Evolutionary conservation across 164 flowering plant species (phyloP).

Genomic region (Berberis thunbergii): DNA sequence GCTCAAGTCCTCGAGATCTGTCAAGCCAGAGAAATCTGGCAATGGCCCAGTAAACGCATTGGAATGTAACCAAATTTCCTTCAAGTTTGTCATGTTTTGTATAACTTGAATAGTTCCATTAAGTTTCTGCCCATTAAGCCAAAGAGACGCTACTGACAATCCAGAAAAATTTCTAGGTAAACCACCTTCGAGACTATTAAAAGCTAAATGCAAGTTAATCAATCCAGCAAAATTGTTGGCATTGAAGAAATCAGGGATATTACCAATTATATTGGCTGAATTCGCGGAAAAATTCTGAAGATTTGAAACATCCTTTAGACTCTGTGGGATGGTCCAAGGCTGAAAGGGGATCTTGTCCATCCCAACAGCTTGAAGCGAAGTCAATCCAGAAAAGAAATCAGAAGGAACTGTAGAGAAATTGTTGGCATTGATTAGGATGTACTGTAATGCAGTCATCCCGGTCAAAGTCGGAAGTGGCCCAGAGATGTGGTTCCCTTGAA

Average conservation of each 20-base stretch:
- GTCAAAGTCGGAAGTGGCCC: slow-evolving; percentile 69
- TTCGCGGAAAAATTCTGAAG: slow-evolving; percentile 87
- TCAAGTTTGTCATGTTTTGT: slow-evolving; percentile 62
- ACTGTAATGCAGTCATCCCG: slow-evolving; percentile 53
- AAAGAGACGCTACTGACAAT: slow-evolving; percentile 54
- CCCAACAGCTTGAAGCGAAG: slow-evolving; percentile 41
- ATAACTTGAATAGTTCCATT: slow-evolving; percentile 55
- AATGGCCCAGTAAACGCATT: slow-evolving; percentile 78
- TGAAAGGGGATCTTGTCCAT: slow-evolving; percentile 61
- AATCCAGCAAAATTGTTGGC: slow-evolving; percentile 45
- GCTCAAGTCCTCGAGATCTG: slow-evolving; percentile 36
- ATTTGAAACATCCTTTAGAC: slow-evolving; percentile 35
- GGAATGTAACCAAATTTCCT: slow-evolving; percentile 67
- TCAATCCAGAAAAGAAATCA: slow-evolving; percentile 58
- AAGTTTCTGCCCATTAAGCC: slow-evolving; percentile 85
- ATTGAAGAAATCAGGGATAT: slow-evolving; percentile 54
- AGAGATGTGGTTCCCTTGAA: slow-evolving; percentile 49
- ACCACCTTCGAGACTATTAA: slow-evolving; percentile 52
- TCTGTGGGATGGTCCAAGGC: slow-evolving; percentile 62
- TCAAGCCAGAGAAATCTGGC: slow-evolving; percentile 63
- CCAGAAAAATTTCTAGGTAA: slow-evolving; percentile 53
- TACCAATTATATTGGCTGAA: slow-evolving; percentile 52
- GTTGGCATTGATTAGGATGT: slow-evolving; percentile 48
- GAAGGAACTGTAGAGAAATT: slow-evolving; percentile 47
- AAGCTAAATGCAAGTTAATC: slow-evolving; percentile 46